A percentile compares a stretch with the other conserved stretches of the same genome.
Conservation (phyloP, 73 alveolate genomes). For the Vitrella brassicaformis region DNA sequence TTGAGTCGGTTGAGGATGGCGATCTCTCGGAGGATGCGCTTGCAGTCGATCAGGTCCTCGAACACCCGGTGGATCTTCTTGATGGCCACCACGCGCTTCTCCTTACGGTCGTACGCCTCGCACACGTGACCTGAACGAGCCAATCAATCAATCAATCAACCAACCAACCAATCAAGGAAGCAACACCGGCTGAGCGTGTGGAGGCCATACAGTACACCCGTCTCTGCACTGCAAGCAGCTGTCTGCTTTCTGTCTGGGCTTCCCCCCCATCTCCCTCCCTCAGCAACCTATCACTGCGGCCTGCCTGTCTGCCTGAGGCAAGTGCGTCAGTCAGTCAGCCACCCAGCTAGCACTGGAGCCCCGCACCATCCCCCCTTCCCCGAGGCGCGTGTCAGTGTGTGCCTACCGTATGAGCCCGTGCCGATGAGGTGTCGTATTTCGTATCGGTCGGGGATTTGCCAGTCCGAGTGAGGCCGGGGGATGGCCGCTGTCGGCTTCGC, state of each 20-base stretch:
- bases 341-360: background rate
- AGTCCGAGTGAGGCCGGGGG: constrained; percentile 8
- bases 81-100: constrained; percentile 43
- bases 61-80: constrained; percentile 63
- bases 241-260: no score
- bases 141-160: background rate
- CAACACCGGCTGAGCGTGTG: background rate
- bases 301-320: background rate
- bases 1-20: constrained; percentile 40
- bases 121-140: background rate
- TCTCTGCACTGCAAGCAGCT: no score
- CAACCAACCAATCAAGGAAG: background rate
- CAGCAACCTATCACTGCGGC: no score
- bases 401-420: constrained; percentile 45
- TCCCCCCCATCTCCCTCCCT: no score
- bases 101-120: background rate
- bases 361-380: background rate
- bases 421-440: constrained; percentile 27
- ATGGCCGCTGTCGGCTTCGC: no score
- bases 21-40: constrained; percentile 75
- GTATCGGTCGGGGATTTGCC: constrained; percentile 4
- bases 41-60: constrained; percentile 80
- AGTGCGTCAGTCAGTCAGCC: background rate
- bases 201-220: no score
- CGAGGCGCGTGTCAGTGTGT: no score